These are phyloP conservation scores for Eragrostis tef DNA, from an alignment of 202 grass and related monocot species.

Conservation along the genomic window DNA sequence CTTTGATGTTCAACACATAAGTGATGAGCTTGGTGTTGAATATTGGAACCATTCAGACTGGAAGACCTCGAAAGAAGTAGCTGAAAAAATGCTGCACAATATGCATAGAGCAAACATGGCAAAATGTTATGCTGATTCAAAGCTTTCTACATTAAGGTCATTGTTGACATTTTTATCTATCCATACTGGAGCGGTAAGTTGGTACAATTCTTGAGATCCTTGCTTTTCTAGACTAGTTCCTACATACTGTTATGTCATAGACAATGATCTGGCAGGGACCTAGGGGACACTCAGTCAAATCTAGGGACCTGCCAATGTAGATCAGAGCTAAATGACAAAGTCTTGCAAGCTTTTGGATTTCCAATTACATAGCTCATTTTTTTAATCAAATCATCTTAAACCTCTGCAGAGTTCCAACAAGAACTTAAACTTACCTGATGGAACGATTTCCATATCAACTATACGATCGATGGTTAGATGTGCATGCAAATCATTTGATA, in stretches of 20 bases:
- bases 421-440: slow-evolving; percentile 41
- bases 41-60: slow-evolving; percentile 72
- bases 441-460: slow-evolving; percentile 55
- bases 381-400: slow-evolving; percentile 17
- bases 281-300: neutral
- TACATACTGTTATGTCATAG: slow-evolving; percentile 9
- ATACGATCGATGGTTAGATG: slow-evolving; percentile 52
- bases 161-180: slow-evolving; percentile 71
- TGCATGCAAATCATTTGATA: slow-evolving; percentile 65
- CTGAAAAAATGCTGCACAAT: slow-evolving; percentile 65
- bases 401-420: slow-evolving; percentile 45
- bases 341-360: neutral
- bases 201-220: slow-evolving; percentile 21
- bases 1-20: slow-evolving; percentile 61
- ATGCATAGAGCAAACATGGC: slow-evolving; percentile 73
- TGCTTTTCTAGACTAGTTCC: slow-evolving; percentile 26
- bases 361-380: slow-evolving; percentile 28
- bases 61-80: slow-evolving; percentile 63
- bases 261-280: neutral
- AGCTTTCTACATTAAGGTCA: slow-evolving; percentile 66
- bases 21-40: slow-evolving; percentile 65
- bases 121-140: slow-evolving; percentile 62
- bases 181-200: slow-evolving; percentile 76
- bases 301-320: neutral
- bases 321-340: neutral